Evolutionary conservation across 371 early-diverging fungal species (phyloP), one percentile per base, ranked within the genome.

Genomic region (Saksenaea vasiformis): DNA sequence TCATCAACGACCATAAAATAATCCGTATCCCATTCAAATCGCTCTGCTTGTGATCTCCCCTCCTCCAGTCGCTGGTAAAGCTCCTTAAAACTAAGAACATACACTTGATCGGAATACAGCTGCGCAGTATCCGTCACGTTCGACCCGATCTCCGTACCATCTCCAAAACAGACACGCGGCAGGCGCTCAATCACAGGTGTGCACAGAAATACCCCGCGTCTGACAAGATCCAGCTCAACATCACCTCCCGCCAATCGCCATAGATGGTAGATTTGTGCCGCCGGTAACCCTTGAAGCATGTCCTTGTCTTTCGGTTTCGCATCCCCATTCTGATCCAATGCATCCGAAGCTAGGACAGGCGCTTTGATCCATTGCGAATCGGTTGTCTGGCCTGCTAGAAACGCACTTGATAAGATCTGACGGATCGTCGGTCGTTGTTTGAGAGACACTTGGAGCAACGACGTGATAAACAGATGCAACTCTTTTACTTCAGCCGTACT

Each of bases 191-290:
- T 86, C 27, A 85, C 79, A 1, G 90, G 87, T 17, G 85, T 84
- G 1, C 84, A 83, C 17, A 79, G 64, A 26, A 86, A 80, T 1
- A 79, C 82, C 5, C 84, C 85, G 36, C 82, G 71, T 57, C 82
- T 85, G 17, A 78, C 78, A 43, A 86, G 74, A 64, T 86, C 85
- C 5, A 84, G 60, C 55, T 85, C 88, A 0, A 87, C 87, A 65
- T 88, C 88, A 1, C 88, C 89, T 13, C 88, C 88, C 4, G 87
- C 89, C 34, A 90, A 53, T 43, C 82, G 84, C 87, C 88, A 87
- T 55, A 88, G 74, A 62, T 86, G 77, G 44, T 85, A 89, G 5
- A 88, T 77, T 22, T 86, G 84, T 0, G 80, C 64, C 8, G 82
- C 60, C 1, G 87, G 85, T n/a, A 84, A 59, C 14, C 71, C 68